Percentiles rank a stretch among this genome's conserved stretches.
Conservation (phyloP, 2,329 filamentous ascomycete genomes). For the Mycosphaerelloides madeirae region DNA sequence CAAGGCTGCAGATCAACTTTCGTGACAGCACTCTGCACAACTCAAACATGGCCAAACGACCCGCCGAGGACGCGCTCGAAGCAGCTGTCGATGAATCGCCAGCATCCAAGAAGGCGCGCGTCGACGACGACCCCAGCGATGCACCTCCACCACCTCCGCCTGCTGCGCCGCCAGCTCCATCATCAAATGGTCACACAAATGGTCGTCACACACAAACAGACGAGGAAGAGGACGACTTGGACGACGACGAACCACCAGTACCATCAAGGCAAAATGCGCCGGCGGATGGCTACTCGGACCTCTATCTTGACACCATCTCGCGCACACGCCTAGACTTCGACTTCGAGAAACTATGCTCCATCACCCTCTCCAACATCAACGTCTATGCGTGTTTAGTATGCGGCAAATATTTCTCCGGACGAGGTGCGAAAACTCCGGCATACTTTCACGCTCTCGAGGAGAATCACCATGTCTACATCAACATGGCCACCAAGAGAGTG, state of each 20-base stretch:
- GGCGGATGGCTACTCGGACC: conserved; percentile 82
- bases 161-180: conserved; percentile 14
- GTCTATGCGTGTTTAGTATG: conserved; percentile 97
- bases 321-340: conserved; percentile 92
- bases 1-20: too few species aligned
- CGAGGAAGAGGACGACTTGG: conserved; percentile 34
- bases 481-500: conserved; percentile 87
- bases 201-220: conserved; percentile 29
- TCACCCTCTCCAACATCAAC: conserved; percentile 96
- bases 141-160: conserved; percentile 26
- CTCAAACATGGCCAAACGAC: conserved; percentile 43
- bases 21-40: too few species aligned
- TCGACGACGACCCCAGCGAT: conserved; percentile 41
- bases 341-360: conserved; percentile 96
- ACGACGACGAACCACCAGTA: conserved; percentile 26
- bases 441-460: conserved; percentile 97
- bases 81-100: conserved; percentile 41
- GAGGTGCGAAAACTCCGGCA: conserved; percentile 88
- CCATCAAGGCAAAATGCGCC: conserved; percentile 69
- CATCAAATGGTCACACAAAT: conserved; percentile 33
- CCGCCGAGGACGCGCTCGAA: conserved; percentile 44
- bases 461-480: conserved; percentile 96
- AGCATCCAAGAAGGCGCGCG: conserved; percentile 44
- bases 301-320: conserved; percentile 96
- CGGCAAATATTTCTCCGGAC: conserved; percentile 94